Base-by-base conservation (phyloP, 805 yeast species). In the Ogataea naganishii region DNA sequence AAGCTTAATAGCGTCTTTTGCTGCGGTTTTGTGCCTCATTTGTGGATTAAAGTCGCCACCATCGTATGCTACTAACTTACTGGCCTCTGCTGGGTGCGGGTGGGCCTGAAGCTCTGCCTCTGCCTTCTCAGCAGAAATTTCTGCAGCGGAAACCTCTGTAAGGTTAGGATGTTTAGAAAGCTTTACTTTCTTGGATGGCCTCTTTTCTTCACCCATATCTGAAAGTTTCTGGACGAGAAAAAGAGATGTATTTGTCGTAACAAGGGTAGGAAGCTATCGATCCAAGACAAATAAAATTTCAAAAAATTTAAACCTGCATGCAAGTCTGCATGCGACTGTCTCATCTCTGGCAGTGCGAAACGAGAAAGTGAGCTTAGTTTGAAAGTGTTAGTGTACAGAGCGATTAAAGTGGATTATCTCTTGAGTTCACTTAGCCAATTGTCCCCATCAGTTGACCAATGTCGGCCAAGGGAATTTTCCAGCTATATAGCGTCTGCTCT, bases 41-140 rank as follows among this genome's bases (percentile, higher is more conserved):
- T 74, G 46, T 1, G 65, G 64, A 19, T 55, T 47, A 42, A 80
- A 80, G 44, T 76, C 84, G 20, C 83, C 85, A 15, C 63, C 74
- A 49, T 79, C 78, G 47, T 78, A 83, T 35, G 66, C 69, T 17
- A 64, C 60, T 33, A 73, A 43, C 1, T 56, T 47, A 21, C 51
- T 59, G 7, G 44, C 45, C 2, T 47, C 55, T 1, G 36, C 34
- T 5, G 59, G 58, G 34, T 60, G 71, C 3, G 79, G 77, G 43
- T 74, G 76, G 26, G 43, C 48, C 35, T 44, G 56, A 24, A 69
- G 49, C 37, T 66, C 62, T 30, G 62, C 70, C 47, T 79, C 84
- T 3, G 83, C 81, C 14, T 63, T 62, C 48, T 77, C 85, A 5
- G 84, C 84, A 12, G 77, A 76, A 14, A 58, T 56, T 42, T 78